A percentile compares a stretch with the other conserved stretches of the same genome.
Conservation (phyloP, 805 yeast species). For the Myxozyma udenii region DNA sequence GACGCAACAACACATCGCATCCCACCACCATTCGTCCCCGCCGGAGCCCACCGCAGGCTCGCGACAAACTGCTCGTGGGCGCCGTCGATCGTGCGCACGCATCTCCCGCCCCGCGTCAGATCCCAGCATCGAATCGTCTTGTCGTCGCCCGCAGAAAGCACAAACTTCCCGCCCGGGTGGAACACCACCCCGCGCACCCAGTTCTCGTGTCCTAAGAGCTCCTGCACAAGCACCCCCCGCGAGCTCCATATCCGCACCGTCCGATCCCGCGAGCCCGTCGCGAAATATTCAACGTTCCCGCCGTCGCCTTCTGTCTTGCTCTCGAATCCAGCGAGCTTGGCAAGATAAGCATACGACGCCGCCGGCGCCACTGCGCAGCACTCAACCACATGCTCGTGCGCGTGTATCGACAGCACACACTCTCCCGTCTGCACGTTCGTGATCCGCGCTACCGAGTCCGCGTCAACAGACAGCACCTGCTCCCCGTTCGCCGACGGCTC, state of each 20-base stretch:
- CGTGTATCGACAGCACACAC: constrained; percentile 58
- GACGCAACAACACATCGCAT: constrained; percentile 64
- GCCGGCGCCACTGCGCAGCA: constrained; percentile 63
- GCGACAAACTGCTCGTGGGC: constrained; percentile 77
- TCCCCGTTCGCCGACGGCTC: constrained; percentile 50
- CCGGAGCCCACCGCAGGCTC: constrained; percentile 44
- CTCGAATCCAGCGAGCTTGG: constrained; percentile 6
- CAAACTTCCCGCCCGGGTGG: constrained; percentile 72
- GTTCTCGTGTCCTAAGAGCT: constrained; percentile 71
- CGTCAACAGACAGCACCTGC: constrained; percentile 68
- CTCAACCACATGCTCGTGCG: constrained; percentile 80
- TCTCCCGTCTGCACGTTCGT: constrained; percentile 65
- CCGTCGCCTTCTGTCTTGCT: neutral
- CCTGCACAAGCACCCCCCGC: constrained; percentile 56
- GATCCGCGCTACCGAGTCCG: constrained; percentile 70
- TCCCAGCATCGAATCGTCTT: constrained; percentile 78
- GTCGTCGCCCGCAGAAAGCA: constrained; percentile 78
- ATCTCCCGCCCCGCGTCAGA: constrained; percentile 44
- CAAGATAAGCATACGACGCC: constrained; percentile 17
- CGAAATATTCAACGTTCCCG: constrained; percentile 53
- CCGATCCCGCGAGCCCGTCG: constrained; percentile 78
- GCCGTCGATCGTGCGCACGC: constrained; percentile 51
- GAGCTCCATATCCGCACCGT: constrained; percentile 70
- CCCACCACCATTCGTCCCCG: constrained; percentile 35
- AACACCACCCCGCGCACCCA: constrained; percentile 73